These are phyloP conservation scores for Cystobasidium onofrii DNA, from an alignment of 768 basidiomycete species.

Conservation along the genomic window DNA sequence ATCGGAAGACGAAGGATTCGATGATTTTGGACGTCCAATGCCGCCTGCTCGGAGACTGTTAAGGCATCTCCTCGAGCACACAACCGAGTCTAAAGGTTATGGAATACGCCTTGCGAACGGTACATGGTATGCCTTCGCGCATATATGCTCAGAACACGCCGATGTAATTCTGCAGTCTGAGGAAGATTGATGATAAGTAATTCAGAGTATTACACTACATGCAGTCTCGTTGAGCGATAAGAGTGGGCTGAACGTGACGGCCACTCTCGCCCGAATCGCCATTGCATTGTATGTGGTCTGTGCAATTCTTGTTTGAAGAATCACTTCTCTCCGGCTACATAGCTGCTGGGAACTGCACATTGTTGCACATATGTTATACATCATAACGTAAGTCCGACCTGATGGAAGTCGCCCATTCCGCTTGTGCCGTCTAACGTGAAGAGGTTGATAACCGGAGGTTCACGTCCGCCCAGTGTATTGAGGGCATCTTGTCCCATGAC, in stretches of 20 bases:
- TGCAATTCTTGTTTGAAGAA: no score
- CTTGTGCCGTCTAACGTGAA: constrained; percentile 27
- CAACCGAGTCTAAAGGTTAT: not conserved
- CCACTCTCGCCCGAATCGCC: no score
- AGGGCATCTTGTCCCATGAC: constrained; percentile 90
- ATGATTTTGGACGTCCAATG: not conserved
- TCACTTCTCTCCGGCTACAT: no score
- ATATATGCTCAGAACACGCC: not conserved
- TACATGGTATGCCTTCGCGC: not conserved
- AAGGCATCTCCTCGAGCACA: not conserved
- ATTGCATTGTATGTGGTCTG: no score
- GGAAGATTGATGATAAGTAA: no score
- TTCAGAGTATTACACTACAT: no score
- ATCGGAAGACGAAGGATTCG: not conserved
- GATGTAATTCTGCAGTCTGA: not conserved
- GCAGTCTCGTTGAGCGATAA: no score
- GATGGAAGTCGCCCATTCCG: constrained; percentile 22
- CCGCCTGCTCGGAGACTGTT: not conserved
- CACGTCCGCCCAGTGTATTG: constrained; percentile 78
- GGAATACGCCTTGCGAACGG: not conserved
- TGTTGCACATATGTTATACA: no score
- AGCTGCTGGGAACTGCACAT: no score
- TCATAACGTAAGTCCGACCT: constrained; percentile 7
- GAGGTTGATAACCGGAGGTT: constrained; percentile 78
- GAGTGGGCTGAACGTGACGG: no score